These are phyloP conservation scores for Candida yuanshanica DNA, from an alignment of 805 yeast genomes.

Conservation along the genomic window DNA sequence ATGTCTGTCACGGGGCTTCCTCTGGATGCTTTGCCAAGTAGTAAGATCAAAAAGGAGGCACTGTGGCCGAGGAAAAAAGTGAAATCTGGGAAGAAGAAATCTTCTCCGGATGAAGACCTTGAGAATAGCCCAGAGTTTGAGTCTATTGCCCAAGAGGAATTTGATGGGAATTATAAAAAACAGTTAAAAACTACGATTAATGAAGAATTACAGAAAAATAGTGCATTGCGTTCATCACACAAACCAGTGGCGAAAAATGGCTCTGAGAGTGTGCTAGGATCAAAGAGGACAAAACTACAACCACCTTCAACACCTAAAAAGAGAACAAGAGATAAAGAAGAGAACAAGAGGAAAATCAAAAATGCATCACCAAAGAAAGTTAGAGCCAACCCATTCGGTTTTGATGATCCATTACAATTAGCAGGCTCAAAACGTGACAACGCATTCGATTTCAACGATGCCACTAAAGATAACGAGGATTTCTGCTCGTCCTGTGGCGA, in stretches of 20 bases:
- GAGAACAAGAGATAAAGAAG: constrained; percentile 2
- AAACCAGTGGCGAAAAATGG: constrained; percentile 6
- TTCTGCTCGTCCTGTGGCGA: constrained; percentile 89
- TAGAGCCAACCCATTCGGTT: constrained; percentile 41
- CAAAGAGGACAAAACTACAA: background rate
- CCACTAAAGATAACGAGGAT: constrained; percentile 63
- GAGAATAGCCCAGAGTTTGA: background rate
- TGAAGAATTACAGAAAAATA: constrained; percentile 16
- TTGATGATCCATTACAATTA: constrained; percentile 27
- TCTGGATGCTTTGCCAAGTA: constrained; percentile 61
- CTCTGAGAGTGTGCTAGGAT: background rate
- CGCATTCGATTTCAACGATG: constrained; percentile 25
- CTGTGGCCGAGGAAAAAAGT: constrained; percentile 40
- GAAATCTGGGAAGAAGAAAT: constrained; percentile 18
- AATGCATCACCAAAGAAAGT: constrained; percentile 25
- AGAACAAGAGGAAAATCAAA: constrained; percentile 19
- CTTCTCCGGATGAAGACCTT: constrained; percentile 4
- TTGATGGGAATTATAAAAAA: background rate
- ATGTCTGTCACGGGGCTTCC: constrained; percentile 71
- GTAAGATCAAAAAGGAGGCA: constrained; percentile 50
- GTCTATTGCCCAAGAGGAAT: background rate
- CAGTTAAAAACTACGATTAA: constrained; percentile 13
- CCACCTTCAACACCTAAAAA: constrained; percentile 7
- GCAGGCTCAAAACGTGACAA: constrained; percentile 28
- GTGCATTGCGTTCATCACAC: constrained; percentile 14